Evolutionary conservation across 116 monocot genomes (phyloP), one percentile per base, ranked within the genome.

Genomic region (Zostera marina): DNA sequence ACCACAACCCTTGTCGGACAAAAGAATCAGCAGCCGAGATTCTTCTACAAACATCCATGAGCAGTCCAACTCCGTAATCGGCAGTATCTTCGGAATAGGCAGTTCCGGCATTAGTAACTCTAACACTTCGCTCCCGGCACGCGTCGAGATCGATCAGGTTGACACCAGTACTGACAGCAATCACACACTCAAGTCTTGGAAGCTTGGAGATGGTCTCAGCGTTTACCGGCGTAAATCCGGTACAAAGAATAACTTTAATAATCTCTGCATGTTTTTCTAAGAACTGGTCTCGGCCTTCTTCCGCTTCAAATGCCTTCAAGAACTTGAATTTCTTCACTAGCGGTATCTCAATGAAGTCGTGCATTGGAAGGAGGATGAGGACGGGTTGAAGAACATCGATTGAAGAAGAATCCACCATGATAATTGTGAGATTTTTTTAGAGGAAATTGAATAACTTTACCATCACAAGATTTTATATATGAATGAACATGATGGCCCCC

Each of bases 11-110:
- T 14, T 25, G 46, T 12, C 82, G 63, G 20, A 75, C 67, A n/a
- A 58, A 82, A 17, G 72, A 56, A n/a, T 69, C 72, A 41, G 78
- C 58, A 8, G 70, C 75, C 4, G 83, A 72, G 1, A 83, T 17
- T 13, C 57, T 53, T 12, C 75, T 25, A 2, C 76, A 54, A 3
- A 73, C 76, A 46, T 80, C 72, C 38, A 77, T 65, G 21, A 77
- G 24, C 0, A 80, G 47, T 20, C 72, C 80, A 12, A 80, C 69
- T 5, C 76, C 76, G 52, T 66, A 73, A 22, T 80, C 80, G 0
- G 76, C 80, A 4, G 47, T 58, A 38, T 76, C 81, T 3, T 42
- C 57, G 6, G 73, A 64, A 66, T 42, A 81, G 8, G 53, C 58
- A 15, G 10, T 9, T 11, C 76, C 76, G 39, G 67, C 63, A 46